Evolutionary conservation across 2,329 filamentous ascomycete genomes (phyloP), one percentile per base, ranked within the genome.

Genomic region (Graphium sp.): DNA sequence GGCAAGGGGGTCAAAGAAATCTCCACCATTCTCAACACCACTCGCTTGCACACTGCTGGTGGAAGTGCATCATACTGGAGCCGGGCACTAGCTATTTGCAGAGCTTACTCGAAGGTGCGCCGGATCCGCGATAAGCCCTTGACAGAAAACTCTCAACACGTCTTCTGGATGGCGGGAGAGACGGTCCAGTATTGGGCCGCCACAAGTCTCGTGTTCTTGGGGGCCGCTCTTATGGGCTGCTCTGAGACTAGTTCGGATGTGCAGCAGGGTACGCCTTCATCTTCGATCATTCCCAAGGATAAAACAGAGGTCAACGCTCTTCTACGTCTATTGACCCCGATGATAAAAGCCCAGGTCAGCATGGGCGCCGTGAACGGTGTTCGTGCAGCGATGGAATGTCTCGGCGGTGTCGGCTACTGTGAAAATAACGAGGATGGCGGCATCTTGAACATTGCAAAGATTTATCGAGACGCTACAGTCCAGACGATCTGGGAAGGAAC

Each of bases 401-500:
- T 79, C 1, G 74, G 74, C 6, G 74, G 74, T 1, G 63, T 78
- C 1, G 73, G 74, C 1, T 79, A 77, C 38, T 58, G 74, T 15
- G 58, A 72, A 40, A 76, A 76, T 38, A 69, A 51, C 37, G 56
- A 63, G 21, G 63, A 69, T 33, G 65, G 70, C 33, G 68, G 72
- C 28, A 61, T 69, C 21, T 53, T 79, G 32, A 83, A 82, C 40
- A 51, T 82, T 4, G 62, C 74, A 0, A 60, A 73, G 6, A 52
- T 81, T 1, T 70, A 71, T 39, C 62, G 78, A 6, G 76, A 82
- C 39, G 66, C 62, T 2, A 56, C 51, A 6, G 75, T 80, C 3
- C 50, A 68, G 28, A 60, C 66, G 10, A 80, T 82, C 27, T 79
- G 74, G 72, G 74, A 79, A 46, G 74, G 76, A 1, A 82, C 77